Base-by-base conservation (phyloP, 2,329 filamentous ascomycete species). In the Scorias spongiosa region DNA sequence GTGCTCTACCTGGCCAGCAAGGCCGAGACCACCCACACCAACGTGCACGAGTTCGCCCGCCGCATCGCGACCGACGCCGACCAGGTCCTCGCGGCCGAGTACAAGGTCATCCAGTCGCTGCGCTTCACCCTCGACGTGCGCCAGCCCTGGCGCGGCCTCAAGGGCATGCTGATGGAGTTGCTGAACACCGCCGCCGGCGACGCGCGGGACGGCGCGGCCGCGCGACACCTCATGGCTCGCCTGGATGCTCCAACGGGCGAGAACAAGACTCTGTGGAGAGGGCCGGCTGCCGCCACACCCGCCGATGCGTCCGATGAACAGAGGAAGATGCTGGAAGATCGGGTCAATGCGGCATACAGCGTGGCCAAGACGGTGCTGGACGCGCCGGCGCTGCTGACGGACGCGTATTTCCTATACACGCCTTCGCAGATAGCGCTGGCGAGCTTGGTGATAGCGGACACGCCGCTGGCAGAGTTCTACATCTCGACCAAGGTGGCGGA, bases 401-500 rank as follows among this genome's bases (percentile, higher is more conserved):
- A 98, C 56, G 87, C 78, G n/a, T 96, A 96, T 66, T 95, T 96
- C 65, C 81, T 94, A 63, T 96, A 84, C 65, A 89, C 89, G 0
- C 91, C 91, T 0, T 83, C 84, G 18, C 91, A 98, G 62, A 93
- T 96, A 59, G 88, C 88, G 79, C 73, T 96, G 47, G 81, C 85
- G 0, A 79, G 88, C 0, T 65, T 95, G 26, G 70, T 81, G 11
- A 72, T 93, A 42, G 84, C 80, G 0, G 89, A 96, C 58, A 65
- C 69, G 36, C 75, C 72, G 0, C 65, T 91, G 57, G 60, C 63
- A 0, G 45, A 57, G n/a, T 68, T 69, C 52, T 71, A 67, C 54
- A 56, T 72, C 15, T 52, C 54, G 15, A 61, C 63, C 5, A 70
- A 71, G 48, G 46, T 70, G 1, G 59, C 67, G 1, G 37, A 45